Conservation (phyloP, 257 asterid genomes). For the Solanum piurae region DNA sequence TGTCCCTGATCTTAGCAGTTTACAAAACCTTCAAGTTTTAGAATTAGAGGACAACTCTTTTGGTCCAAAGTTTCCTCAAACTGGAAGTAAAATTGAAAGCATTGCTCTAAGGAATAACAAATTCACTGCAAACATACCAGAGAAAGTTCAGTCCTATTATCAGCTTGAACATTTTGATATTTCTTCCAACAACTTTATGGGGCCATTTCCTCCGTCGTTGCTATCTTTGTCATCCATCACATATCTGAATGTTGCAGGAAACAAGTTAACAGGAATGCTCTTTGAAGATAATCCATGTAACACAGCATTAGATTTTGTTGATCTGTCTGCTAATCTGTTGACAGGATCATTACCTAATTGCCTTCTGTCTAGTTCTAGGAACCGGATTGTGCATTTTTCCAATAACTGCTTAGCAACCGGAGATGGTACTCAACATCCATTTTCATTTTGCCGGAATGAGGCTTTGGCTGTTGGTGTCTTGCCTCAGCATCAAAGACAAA, state of each 20-base stretch:
- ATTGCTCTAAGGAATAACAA: slow-evolving; percentile 50
- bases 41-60: slow-evolving; percentile 48
- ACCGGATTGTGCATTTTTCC: slow-evolving; percentile 25
- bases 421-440: slow-evolving; percentile 38
- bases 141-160: slow-evolving; percentile 38
- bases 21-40: slow-evolving; percentile 64
- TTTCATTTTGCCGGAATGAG: slow-evolving; percentile 55
- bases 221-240: slow-evolving; percentile 55
- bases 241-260: slow-evolving; percentile 46
- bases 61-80: slow-evolving; percentile 62
- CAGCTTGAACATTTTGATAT: slow-evolving; percentile 53
- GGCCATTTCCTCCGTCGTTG: slow-evolving; percentile 64
- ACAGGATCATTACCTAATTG: slow-evolving; percentile 68
- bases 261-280: slow-evolving; percentile 72
- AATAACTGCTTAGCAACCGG: slow-evolving; percentile 51
- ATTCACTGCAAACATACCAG: slow-evolving; percentile 56
- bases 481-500: slow-evolving; percentile 40
- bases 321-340: slow-evolving; percentile 61
- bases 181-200: slow-evolving; percentile 64
- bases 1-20: slow-evolving; percentile 61
- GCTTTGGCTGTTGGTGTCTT: slow-evolving; percentile 80
- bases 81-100: slow-evolving; percentile 34
- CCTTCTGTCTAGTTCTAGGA: slow-evolving; percentile 25
- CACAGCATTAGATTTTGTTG: slow-evolving; percentile 42
- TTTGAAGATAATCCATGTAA: slow-evolving; percentile 42